Percentiles rank a stretch among this genome's conserved stretches.
Conservation (phyloP, 1,284 basidiomycete species). For the Marasmius tenuissimus region DNA sequence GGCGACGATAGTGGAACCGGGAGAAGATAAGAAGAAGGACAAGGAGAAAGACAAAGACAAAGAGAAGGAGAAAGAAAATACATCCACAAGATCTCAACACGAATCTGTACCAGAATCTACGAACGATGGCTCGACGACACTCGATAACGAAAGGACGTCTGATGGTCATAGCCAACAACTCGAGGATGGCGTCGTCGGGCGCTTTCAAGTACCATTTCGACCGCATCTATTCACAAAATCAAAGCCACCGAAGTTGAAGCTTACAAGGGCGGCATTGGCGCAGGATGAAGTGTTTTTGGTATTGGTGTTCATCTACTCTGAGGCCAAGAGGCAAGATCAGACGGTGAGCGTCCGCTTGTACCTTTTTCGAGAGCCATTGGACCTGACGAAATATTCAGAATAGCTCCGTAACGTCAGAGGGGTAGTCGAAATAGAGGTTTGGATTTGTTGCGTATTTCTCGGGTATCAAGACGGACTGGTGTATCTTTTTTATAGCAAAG, state of each 20-base stretch:
- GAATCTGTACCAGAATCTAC: not conserved
- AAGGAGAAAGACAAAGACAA: not conserved
- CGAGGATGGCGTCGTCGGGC: constrained; percentile 32
- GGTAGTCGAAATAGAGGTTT: constrained; percentile 3
- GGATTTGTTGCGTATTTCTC: too few species aligned
- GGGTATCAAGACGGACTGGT: too few species aligned
- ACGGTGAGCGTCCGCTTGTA: constrained; percentile 29
- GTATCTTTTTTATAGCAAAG: too few species aligned
- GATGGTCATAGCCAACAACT: constrained; percentile 20
- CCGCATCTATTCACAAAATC: constrained; percentile 44
- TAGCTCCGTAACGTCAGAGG: constrained; percentile 15
- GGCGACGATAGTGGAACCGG: not conserved
- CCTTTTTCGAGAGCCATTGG: not conserved
- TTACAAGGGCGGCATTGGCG: constrained; percentile 35
- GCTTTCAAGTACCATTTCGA: constrained; percentile 39
- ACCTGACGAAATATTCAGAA: constrained; percentile 9
- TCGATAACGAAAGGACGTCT: not conserved
- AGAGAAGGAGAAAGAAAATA: too few species aligned
- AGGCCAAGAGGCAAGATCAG: constrained; percentile 43
- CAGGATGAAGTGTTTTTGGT: constrained; percentile 49
- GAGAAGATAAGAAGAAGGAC: not conserved
- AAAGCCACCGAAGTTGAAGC: constrained; percentile 33
- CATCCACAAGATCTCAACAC: not conserved
- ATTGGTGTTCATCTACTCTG: constrained; percentile 42
- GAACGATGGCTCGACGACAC: not conserved